Conservation (phyloP, 139 green algal genomes). For the Auxenochlorella pyrenoidosa region DNA sequence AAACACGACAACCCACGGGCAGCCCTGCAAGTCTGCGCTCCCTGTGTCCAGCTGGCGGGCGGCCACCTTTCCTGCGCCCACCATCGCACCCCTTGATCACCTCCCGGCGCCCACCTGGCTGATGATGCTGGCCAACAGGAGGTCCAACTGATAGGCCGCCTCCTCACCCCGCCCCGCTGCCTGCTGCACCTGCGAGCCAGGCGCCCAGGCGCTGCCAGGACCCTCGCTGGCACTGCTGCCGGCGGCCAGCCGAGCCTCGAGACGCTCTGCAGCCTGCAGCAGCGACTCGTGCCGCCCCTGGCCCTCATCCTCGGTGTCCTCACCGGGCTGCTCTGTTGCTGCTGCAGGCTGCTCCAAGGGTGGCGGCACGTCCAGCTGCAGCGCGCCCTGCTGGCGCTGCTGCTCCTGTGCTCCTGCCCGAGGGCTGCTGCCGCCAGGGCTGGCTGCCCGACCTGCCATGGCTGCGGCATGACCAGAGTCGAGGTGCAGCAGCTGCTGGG, state of each 20-base stretch:
- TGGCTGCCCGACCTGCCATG: background rate
- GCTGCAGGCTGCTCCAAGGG: background rate
- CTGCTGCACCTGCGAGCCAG: background rate
- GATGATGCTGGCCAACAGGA: constrained; percentile 37
- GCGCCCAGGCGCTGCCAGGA: background rate
- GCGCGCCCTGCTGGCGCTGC: background rate
- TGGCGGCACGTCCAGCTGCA: background rate
- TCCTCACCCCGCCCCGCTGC: background rate
- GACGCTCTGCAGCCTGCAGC: constrained; percentile 16
- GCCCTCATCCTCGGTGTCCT: background rate
- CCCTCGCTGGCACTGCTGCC: background rate
- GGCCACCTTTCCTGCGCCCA: background rate
- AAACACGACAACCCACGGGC: too few species aligned
- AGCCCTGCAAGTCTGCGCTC: too few species aligned
- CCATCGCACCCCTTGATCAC: too few species aligned
- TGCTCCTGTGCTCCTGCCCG: background rate
- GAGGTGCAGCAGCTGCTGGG: background rate
- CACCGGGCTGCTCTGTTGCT: background rate
- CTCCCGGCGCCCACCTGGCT: constrained; percentile 8
- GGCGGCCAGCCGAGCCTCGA: constrained; percentile 2
- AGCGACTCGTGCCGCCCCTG: constrained; percentile 1
- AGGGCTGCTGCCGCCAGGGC: background rate
- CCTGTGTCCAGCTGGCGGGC: background rate
- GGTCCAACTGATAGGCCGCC: constrained; percentile 14
- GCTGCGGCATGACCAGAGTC: background rate